Evolutionary conservation across 257 asterid species (phyloP).

Genomic region (Leptodermis oblonga): DNA sequence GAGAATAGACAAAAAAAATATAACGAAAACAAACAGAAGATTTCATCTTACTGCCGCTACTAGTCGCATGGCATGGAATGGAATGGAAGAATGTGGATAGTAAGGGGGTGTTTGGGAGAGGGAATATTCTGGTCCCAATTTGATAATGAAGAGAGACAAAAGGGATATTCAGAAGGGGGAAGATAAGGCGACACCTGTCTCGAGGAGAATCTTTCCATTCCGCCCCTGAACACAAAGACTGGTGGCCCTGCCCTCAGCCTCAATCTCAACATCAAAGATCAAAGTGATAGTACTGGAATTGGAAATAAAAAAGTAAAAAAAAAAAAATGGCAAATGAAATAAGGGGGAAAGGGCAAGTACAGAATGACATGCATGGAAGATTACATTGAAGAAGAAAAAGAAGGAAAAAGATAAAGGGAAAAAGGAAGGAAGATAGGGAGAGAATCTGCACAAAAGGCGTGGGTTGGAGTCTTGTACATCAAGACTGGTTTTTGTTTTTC

Average conservation of each 20-base stretch:
- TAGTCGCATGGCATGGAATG: too few species aligned
- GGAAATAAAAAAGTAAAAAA: neutral
- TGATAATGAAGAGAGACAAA: constrained; percentile 32
- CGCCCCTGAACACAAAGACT: too few species aligned
- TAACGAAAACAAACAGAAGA: too few species aligned
- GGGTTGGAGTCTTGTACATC: constrained; percentile 76
- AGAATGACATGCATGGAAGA: constrained; percentile 13
- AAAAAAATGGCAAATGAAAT: neutral
- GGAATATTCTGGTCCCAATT: constrained; percentile 24
- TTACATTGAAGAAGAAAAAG: constrained; percentile 5
- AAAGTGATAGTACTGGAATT: neutral
- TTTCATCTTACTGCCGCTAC: too few species aligned
- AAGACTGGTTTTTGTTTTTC: constrained; percentile 56
- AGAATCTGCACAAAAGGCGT: constrained; percentile 73
- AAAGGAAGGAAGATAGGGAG: constrained; percentile 13
- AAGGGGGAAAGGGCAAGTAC: neutral
- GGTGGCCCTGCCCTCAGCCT: neutral
- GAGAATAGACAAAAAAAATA: too few species aligned
- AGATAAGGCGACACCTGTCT: constrained; percentile 60
- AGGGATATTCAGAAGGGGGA: constrained; percentile 65
- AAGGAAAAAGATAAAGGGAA: constrained; percentile 7
- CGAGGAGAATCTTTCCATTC: constrained; percentile 50
- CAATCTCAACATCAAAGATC: neutral
- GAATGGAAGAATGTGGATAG: too few species aligned
- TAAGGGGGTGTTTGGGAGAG: neutral